Percentiles rank a stretch among this genome's conserved stretches.
These are phyloP conservation scores for Pezicula carpinea DNA, from an alignment of 2,329 filamentous ascomycete genomes.

Conservation along the genomic window DNA sequence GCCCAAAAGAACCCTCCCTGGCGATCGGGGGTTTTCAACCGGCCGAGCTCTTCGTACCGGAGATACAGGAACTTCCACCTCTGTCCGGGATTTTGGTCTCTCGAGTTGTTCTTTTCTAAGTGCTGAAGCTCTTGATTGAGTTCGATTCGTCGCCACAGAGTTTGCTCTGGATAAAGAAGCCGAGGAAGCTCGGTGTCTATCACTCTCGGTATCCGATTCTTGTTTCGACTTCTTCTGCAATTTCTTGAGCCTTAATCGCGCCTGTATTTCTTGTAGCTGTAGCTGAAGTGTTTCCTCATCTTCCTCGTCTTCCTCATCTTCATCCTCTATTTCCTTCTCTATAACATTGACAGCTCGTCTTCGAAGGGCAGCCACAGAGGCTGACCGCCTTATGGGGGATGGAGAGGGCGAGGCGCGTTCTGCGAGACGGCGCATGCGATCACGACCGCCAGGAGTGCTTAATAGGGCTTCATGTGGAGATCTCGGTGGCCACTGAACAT, in stretches of 20 bases:
- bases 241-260: slow-evolving; percentile 80
- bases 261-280: slow-evolving; percentile 83
- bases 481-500: slow-evolving; percentile 60
- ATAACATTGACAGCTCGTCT: slow-evolving; percentile 13
- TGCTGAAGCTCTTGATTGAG: slow-evolving; percentile 21
- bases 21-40: slow-evolving; percentile 60
- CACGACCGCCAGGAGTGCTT: slow-evolving; percentile 72
- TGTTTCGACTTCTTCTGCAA: slow-evolving; percentile 60
- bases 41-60: slow-evolving; percentile 59
- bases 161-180: slow-evolving; percentile 15
- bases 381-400: slow-evolving; percentile 52
- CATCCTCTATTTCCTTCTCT: slow-evolving; percentile 32
- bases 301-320: slow-evolving; percentile 64
- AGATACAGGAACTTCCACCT: slow-evolving; percentile 70
- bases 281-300: slow-evolving; percentile 88
- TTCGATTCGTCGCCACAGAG: slow-evolving; percentile 21
- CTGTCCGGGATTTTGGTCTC: slow-evolving; percentile 28
- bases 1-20: slow-evolving; percentile 73
- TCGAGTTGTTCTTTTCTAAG: slow-evolving; percentile 18
- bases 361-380: slow-evolving; percentile 12
- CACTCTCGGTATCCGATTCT: slow-evolving; percentile 22
- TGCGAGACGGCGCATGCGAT: slow-evolving; percentile 64
- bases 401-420: slow-evolving; percentile 64
- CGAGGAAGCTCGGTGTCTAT: slow-evolving; percentile 10
- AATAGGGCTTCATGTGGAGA: slow-evolving; percentile 61